Evolutionary conservation across 75 land plant species (phyloP).

Genomic region (Picea sitchensis): DNA sequence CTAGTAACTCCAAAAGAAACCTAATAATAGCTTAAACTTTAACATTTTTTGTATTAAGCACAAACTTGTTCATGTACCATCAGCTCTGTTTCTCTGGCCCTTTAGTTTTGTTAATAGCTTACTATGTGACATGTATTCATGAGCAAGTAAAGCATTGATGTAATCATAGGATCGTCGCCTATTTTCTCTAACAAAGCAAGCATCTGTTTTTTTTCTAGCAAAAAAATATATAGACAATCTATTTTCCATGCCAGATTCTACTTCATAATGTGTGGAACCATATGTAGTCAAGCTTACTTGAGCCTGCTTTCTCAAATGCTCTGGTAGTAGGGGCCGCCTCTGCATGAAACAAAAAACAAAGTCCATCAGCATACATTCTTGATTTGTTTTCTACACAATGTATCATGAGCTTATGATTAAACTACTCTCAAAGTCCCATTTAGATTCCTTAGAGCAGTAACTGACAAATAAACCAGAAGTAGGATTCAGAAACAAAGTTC

Average conservation of each 20-base stretch:
- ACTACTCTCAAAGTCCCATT: neutral
- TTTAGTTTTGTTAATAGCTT: too few species aligned
- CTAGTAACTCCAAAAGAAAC: too few species aligned
- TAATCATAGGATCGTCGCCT: too few species aligned
- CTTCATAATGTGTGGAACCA: neutral
- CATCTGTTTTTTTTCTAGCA: too few species aligned
- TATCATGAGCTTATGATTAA: neutral
- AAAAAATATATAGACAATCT: neutral
- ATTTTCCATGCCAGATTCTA: neutral
- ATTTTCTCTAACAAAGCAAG: too few species aligned
- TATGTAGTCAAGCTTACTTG: neutral
- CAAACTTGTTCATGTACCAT: too few species aligned
- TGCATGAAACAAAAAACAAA: neutral
- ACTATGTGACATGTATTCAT: too few species aligned
- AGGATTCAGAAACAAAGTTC: neutral
- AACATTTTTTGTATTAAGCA: too few species aligned
- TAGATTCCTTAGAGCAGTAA: slow-evolving; percentile 1
- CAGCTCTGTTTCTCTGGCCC: too few species aligned
- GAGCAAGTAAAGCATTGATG: too few species aligned
- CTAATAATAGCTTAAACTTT: too few species aligned
- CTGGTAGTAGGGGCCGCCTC: slow-evolving; percentile 11
- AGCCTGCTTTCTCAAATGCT: slow-evolving; percentile 12
- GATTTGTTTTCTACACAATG: neutral
- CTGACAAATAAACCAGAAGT: neutral
- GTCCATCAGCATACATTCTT: neutral